Conservation (phyloP, 495 filamentous ascomycete species). For the Trichoderma parareesei region DNA sequence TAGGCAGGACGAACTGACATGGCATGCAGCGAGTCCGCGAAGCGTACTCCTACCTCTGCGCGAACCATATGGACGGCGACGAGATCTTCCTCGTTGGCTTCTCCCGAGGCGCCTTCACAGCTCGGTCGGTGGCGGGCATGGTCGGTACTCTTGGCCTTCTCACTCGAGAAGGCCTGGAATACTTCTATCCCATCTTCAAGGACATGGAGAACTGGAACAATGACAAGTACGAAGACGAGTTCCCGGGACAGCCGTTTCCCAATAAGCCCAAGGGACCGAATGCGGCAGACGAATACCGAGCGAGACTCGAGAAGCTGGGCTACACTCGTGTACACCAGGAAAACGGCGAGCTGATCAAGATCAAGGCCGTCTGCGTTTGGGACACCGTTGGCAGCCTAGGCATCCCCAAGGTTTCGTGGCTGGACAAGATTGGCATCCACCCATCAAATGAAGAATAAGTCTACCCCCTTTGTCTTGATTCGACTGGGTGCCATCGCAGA, state of each 20-base stretch:
- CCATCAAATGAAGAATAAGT: conserved; percentile 42
- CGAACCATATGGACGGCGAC: conserved; percentile 59
- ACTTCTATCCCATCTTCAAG: conserved; percentile 55
- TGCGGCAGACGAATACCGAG: conserved; percentile 24
- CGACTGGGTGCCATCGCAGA: not conserved
- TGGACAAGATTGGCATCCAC: conserved; percentile 32
- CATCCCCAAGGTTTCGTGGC: conserved; percentile 34
- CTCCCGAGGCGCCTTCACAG: conserved; percentile 67
- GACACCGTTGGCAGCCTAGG: conserved; percentile 55
- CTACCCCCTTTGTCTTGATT: not conserved
- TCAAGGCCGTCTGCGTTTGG: conserved; percentile 47
- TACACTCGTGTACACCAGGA: conserved; percentile 30
- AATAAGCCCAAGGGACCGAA: conserved; percentile 45
- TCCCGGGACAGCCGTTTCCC: conserved; percentile 49
- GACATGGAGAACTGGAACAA: conserved; percentile 53
- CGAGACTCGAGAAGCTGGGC: conserved; percentile 28
- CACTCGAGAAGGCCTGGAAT: conserved; percentile 54
- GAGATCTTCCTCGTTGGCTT: conserved; percentile 67
- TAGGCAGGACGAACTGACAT: too few relatives aligned
- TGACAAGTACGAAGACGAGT: conserved; percentile 42
- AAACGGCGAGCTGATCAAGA: conserved; percentile 34
- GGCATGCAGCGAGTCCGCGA: conserved; percentile 49
- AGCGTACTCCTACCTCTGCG: conserved; percentile 57
- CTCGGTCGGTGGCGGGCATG: conserved; percentile 54
- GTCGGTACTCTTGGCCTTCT: conserved; percentile 55